These are phyloP conservation scores for Epichloe gansuensis DNA, from an alignment of 2,329 filamentous ascomycete genomes.

Conservation along the genomic window DNA sequence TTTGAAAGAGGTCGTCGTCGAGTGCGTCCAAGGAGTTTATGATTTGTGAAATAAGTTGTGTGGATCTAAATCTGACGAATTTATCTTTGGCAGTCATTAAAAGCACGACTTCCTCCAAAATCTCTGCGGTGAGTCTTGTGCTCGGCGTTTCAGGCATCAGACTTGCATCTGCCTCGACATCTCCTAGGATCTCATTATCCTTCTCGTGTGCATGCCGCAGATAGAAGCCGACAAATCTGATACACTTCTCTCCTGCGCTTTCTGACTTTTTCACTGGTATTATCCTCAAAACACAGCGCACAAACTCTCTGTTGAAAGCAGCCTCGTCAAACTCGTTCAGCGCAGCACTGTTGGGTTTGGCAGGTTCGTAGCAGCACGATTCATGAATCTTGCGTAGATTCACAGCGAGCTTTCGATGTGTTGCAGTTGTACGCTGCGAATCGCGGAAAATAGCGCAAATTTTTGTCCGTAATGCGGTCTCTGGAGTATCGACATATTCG, in stretches of 20 bases:
- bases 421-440: conserved; percentile 79
- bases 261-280: conserved; percentile 89
- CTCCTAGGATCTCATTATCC: conserved; percentile 55
- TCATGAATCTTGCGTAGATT: conserved; percentile 86
- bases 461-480: conserved; percentile 59
- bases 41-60: conserved; percentile 80
- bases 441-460: conserved; percentile 64
- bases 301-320: conserved; percentile 79
- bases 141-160: conserved; percentile 73
- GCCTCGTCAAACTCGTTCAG: conserved; percentile 65
- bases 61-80: conserved; percentile 76
- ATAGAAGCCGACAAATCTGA: conserved; percentile 82
- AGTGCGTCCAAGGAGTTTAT: conserved; percentile 88
- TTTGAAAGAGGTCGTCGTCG: conserved; percentile 81
- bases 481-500: conserved; percentile 64
- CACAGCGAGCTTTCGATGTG: conserved; percentile 80
- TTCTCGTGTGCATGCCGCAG: conserved; percentile 59
- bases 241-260: conserved; percentile 69
- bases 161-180: conserved; percentile 55
- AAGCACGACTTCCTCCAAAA: conserved; percentile 63
- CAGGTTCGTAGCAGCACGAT: conserved; percentile 58
- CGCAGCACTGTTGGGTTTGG: conserved; percentile 35
- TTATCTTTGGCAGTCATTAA: conserved; percentile 85
- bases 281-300: conserved; percentile 68
- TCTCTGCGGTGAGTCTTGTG: conserved; percentile 60